Conservation (phyloP, 139 green algal genomes). For the Raphidocelis subcapitata region DNA sequence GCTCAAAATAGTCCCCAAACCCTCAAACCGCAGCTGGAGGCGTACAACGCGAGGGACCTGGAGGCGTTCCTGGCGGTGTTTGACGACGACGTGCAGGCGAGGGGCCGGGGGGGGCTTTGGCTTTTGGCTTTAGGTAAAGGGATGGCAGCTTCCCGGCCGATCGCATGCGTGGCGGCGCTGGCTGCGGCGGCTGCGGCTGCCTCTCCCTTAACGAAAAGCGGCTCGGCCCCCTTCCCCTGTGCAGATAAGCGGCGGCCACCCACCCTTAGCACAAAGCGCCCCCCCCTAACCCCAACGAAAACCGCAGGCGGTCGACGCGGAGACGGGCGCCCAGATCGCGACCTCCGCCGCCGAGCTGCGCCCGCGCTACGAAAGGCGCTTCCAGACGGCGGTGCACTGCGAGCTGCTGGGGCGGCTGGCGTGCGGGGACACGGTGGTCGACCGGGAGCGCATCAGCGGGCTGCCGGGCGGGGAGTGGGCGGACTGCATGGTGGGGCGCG, state of each 20-base stretch:
- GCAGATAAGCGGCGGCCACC: neutral
- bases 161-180: too few species aligned
- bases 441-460: constrained; percentile 47
- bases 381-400: constrained; percentile 41
- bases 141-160: neutral
- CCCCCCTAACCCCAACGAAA: neutral
- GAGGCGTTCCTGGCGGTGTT: constrained; percentile 17
- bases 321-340: neutral
- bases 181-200: neutral
- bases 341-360: neutral
- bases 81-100: constrained; percentile 6
- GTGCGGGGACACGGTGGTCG: constrained; percentile 38
- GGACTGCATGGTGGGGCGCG: too few species aligned
- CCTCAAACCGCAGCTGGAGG: constrained; percentile 1
- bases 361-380: constrained; percentile 35
- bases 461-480: constrained; percentile 7
- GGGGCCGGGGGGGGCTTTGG: neutral
- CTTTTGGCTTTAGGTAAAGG: neutral
- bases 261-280: neutral
- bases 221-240: constrained; percentile 1
- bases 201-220: neutral
- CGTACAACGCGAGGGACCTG: constrained; percentile 25
- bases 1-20: neutral
- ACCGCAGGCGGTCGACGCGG: neutral
- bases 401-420: constrained; percentile 43